Percentiles rank a stretch among this genome's conserved stretches.
Conservation (phyloP, 805 yeast species). For the Ogataea allantospora region DNA sequence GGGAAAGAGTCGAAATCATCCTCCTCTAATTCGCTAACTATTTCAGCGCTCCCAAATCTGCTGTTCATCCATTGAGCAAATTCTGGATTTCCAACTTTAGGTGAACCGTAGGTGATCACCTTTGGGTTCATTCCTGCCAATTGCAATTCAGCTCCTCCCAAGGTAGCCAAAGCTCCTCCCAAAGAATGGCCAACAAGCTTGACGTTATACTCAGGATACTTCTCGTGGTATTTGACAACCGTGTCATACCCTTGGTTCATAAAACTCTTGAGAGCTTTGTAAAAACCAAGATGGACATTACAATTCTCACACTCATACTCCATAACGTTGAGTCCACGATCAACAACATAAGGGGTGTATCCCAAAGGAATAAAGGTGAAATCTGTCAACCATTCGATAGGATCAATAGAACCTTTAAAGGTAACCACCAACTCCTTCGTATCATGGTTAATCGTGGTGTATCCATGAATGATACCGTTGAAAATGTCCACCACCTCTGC, state of each 20-base stretch:
- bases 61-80: conserved; percentile 53
- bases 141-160: conserved; percentile 62
- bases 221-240: conserved; percentile 34
- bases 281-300: conserved; percentile 64
- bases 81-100: conserved; percentile 57
- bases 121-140: conserved; percentile 52
- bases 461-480: conserved; percentile 54
- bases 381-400: conserved; percentile 63
- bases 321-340: conserved; percentile 20
- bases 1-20: conserved; percentile 3
- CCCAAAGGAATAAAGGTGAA: conserved; percentile 45
- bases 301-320: conserved; percentile 47
- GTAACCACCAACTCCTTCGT: conserved; percentile 44
- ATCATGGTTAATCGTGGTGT: conserved; percentile 47
- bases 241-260: conserved; percentile 37
- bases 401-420: conserved; percentile 63
- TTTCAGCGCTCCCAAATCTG: conserved; percentile 40
- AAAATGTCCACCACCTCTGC: conserved; percentile 40
- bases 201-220: conserved; percentile 48
- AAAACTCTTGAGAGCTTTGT: conserved; percentile 43
- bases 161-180: conserved; percentile 60
- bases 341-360: conserved; percentile 42
- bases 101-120: conserved; percentile 61
- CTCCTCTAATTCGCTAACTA: background rate
- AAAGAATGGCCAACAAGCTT: conserved; percentile 71